phyloP scores from a whole-genome alignment of 1,139 yeast genomes.

The Scheffersomyces segobiensis region DNA sequence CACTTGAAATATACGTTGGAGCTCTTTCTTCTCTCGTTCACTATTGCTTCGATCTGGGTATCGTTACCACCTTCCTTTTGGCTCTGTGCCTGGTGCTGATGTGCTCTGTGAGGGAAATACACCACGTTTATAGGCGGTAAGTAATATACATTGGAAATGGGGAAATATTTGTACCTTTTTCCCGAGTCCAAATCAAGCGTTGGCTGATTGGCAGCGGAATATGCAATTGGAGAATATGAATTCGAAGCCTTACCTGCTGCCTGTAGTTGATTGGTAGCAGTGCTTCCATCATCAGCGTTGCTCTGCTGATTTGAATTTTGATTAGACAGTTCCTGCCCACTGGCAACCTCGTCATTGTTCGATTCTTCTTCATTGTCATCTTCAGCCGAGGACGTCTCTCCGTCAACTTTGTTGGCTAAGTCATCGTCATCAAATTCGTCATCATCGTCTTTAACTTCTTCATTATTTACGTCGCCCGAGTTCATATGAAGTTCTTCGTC shows the following conservation, averaged over 20 bases:
- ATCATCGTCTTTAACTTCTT: constrained; percentile 10
- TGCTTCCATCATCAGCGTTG: neutral
- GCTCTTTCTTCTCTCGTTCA: constrained; percentile 14
- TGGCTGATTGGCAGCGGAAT: constrained; percentile 8
- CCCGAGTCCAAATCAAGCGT: constrained; percentile 13
- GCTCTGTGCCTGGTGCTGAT: constrained; percentile 28
- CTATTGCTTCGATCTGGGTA: constrained; percentile 8
- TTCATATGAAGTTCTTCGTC: neutral
- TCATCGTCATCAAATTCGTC: constrained; percentile 3
- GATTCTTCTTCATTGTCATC: neutral
- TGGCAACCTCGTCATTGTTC: neutral
- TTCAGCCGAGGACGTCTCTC: constrained; percentile 1
- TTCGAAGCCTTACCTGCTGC: constrained; percentile 1
- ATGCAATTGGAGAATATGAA: constrained; percentile 9
- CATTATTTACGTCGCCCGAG: constrained; percentile 5
- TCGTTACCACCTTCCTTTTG: constrained; percentile 4
- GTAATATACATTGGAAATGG: constrained; percentile 56
- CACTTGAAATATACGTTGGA: constrained; percentile 16
- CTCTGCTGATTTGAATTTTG: neutral
- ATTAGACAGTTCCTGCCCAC: neutral
- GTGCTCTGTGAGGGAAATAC: constrained; percentile 60
- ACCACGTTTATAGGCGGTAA: constrained; percentile 62
- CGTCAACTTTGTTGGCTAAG: constrained; percentile 3
- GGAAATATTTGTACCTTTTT: constrained; percentile 52
- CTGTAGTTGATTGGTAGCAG: neutral